Conservation (phyloP, 352 stramenopile species). For the Aphanomyces astaci region DNA sequence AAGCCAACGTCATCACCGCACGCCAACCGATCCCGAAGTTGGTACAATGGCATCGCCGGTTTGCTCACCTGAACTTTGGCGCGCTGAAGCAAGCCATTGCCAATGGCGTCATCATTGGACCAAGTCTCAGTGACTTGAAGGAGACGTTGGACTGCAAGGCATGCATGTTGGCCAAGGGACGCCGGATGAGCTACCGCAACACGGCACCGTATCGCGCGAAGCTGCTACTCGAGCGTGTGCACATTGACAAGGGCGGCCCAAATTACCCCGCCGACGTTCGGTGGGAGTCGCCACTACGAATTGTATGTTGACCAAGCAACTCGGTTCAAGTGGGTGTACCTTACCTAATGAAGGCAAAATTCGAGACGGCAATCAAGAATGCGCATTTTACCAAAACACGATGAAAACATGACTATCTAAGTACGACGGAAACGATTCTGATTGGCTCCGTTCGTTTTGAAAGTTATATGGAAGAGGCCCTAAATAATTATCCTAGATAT, state of each 20-base stretch:
- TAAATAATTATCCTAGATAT: too few relatives aligned
- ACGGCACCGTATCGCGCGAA: conserved; percentile 23
- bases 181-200: not conserved
- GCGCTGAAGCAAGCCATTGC: not conserved
- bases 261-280: conserved; percentile 23
- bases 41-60: too few relatives aligned
- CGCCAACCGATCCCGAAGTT: too few relatives aligned
- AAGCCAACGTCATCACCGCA: too few relatives aligned
- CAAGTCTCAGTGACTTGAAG: not conserved
- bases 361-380: conserved; percentile 18
- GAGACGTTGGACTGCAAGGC: not conserved
- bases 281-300: conserved; percentile 19
- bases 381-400: too few relatives aligned
- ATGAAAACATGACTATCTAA: too few relatives aligned
- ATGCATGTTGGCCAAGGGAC: not conserved
- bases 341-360: conserved; percentile 29
- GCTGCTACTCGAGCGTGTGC: conserved; percentile 17
- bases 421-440: too few relatives aligned
- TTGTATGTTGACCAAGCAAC: conserved; percentile 29
- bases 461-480: too few relatives aligned
- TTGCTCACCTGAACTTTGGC: too few relatives aligned
- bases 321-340: conserved; percentile 24
- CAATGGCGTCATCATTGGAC: not conserved
- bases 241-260: conserved; percentile 25
- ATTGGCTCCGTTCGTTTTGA: too few relatives aligned